These are phyloP conservation scores for Hymenoscyphus occultus DNA, from an alignment of 2,329 filamentous ascomycete genomes.

Conservation along the genomic window DNA sequence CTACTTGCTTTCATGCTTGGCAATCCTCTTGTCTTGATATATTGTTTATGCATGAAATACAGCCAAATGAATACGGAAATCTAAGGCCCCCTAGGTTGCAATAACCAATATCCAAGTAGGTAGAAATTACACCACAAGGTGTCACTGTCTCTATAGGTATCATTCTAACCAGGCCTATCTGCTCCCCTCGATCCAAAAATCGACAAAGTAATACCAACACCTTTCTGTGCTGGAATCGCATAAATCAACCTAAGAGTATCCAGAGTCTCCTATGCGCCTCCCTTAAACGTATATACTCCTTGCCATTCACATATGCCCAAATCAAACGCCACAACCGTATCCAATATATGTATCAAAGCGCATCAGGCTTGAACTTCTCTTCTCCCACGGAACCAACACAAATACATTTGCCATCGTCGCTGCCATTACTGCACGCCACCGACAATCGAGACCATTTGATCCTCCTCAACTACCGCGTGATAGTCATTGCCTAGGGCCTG, in stretches of 20 bases:
- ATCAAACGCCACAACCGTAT: not conserved
- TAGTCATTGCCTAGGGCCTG: constrained; percentile 59
- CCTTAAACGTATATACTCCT: not conserved
- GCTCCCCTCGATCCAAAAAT: not conserved
- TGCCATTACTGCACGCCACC: constrained; percentile 4
- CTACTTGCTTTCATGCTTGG: no score
- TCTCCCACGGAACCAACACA: not conserved
- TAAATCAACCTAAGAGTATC: not conserved
- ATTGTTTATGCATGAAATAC: no score
- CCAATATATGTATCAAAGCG: constrained; percentile 1
- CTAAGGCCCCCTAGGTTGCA: no score
- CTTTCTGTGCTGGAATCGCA: not conserved
- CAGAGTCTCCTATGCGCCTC: not conserved
- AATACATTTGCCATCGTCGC: not conserved
- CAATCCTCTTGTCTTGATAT: no score
- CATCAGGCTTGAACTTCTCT: not conserved
- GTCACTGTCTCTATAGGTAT: not conserved
- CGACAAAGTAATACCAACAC: not conserved
- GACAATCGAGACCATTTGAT: constrained; percentile 55
- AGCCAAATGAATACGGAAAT: no score
- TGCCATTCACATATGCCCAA: not conserved
- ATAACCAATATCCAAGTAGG: not conserved
- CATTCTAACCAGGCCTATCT: not conserved
- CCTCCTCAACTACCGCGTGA: constrained; percentile 70
- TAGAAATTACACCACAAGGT: not conserved